phyloP scores from a whole-genome alignment of 163 green algal genomes.

The Scenedesmus sp. region DNA sequence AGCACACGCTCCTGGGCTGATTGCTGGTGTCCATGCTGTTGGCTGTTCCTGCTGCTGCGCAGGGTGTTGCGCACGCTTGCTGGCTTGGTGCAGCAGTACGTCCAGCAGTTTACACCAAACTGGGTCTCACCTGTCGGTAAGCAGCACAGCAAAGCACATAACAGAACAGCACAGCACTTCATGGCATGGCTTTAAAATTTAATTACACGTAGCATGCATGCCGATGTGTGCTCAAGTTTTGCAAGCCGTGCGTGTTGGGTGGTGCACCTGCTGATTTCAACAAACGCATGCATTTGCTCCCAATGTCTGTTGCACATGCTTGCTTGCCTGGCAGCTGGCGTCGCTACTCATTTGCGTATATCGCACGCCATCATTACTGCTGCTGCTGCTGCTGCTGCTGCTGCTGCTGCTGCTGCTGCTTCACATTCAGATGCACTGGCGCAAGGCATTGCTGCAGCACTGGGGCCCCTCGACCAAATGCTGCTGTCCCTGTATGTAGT shows the following conservation, averaged over 20 bases:
- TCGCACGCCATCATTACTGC: neutral
- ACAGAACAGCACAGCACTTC: neutral
- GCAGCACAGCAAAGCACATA: too few species aligned
- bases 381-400: slow-evolving; percentile 5
- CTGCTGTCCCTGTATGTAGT: slow-evolving; percentile 26
- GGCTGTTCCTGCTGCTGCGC: neutral
- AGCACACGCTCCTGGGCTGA: neutral
- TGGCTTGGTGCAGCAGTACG: neutral
- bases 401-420: neutral
- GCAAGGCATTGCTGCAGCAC: neutral
- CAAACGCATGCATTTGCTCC: too few species aligned
- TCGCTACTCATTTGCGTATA: neutral
- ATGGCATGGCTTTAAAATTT: too few species aligned
- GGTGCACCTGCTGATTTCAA: too few species aligned
- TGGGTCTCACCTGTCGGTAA: neutral
- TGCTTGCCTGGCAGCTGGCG: neutral
- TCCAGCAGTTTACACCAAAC: neutral
- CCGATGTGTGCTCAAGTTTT: too few species aligned
- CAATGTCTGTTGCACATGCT: neutral
- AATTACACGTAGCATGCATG: too few species aligned
- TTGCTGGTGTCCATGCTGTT: neutral
- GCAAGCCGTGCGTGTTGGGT: too few species aligned
- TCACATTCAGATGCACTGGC: neutral
- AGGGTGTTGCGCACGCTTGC: neutral
- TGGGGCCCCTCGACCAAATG: slow-evolving; percentile 12